These are phyloP conservation scores for Solanum corneliomulleri DNA, from an alignment of 257 asterid genomes.

Conservation along the genomic window DNA sequence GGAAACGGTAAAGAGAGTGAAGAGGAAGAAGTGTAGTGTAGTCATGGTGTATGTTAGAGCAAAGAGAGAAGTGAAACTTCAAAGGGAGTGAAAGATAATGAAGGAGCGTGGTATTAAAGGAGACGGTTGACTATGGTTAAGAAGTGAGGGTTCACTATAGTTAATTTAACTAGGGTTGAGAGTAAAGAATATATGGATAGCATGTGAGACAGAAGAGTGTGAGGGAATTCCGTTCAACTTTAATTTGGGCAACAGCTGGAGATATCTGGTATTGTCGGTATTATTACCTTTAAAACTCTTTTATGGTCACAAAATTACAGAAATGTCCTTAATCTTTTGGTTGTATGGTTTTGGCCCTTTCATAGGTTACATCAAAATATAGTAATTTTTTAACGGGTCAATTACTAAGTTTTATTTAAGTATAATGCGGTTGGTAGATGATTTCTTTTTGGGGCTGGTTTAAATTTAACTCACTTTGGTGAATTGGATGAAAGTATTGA, in stretches of 20 bases:
- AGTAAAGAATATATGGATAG: background rate
- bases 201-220: constrained; percentile 3
- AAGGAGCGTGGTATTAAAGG: constrained; percentile 4
- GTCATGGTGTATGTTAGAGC: constrained; percentile 26
- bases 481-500: background rate
- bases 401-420: background rate
- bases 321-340: background rate
- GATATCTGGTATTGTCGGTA: constrained; percentile 6
- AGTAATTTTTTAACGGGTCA: background rate
- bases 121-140: background rate
- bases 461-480: no score
- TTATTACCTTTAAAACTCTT: background rate
- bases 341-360: background rate
- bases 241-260: constrained; percentile 27
- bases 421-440: background rate
- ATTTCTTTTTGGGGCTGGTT: no score
- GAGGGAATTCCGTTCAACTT: constrained; percentile 11
- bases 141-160: background rate
- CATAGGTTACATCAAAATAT: background rate
- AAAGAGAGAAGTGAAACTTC: background rate
- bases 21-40: constrained; percentile 14
- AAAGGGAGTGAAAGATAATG: background rate
- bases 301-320: background rate
- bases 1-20: constrained; percentile 15
- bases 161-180: background rate